Conservation (phyloP, 495 filamentous ascomycete genomes). For the Penicillium malachiteum region DNA sequence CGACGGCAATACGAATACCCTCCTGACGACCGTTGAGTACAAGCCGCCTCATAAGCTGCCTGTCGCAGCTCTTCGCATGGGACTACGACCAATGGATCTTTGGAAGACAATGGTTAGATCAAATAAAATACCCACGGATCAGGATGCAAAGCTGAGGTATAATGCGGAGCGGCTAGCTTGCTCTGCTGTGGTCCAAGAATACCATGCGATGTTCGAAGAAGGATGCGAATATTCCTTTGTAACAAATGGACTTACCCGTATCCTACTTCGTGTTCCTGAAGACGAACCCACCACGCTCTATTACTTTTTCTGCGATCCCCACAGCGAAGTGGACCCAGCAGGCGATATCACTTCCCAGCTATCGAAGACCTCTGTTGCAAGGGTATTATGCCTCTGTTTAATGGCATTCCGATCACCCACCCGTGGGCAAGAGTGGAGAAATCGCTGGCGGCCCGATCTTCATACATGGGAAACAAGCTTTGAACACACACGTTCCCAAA, state of each 20-base stretch:
- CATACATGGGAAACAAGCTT: slow-evolving; percentile 25
- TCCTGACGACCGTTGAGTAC: slow-evolving; percentile 31
- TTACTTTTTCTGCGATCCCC: slow-evolving; percentile 38
- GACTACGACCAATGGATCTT: slow-evolving; percentile 25
- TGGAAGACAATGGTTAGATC: slow-evolving; percentile 18
- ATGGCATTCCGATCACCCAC: slow-evolving; percentile 28
- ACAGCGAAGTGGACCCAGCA: slow-evolving; percentile 23
- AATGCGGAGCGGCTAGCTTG: slow-evolving; percentile 21
- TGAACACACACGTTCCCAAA: slow-evolving; percentile 18
- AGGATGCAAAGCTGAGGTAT: slow-evolving; percentile 21
- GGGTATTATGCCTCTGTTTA: slow-evolving; percentile 28
- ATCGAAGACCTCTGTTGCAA: slow-evolving; percentile 19
- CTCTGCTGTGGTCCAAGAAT: slow-evolving; percentile 26
- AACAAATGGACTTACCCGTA: slow-evolving; percentile 26
- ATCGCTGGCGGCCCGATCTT: slow-evolving; percentile 16
- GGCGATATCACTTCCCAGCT: background rate
- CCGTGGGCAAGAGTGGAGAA: slow-evolving; percentile 31
- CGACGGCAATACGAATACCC: slow-evolving; percentile 17
- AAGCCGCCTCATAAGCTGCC: slow-evolving; percentile 40
- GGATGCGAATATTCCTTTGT: slow-evolving; percentile 31
- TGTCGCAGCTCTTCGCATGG: slow-evolving; percentile 22
- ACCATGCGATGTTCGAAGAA: slow-evolving; percentile 33
- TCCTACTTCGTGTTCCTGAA: slow-evolving; percentile 33
- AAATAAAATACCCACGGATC: slow-evolving; percentile 17
- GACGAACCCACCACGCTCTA: slow-evolving; percentile 36